phyloP scores from a whole-genome alignment of 2,329 filamentous ascomycete species.

The Alternaria novae-zelandiae region DNA sequence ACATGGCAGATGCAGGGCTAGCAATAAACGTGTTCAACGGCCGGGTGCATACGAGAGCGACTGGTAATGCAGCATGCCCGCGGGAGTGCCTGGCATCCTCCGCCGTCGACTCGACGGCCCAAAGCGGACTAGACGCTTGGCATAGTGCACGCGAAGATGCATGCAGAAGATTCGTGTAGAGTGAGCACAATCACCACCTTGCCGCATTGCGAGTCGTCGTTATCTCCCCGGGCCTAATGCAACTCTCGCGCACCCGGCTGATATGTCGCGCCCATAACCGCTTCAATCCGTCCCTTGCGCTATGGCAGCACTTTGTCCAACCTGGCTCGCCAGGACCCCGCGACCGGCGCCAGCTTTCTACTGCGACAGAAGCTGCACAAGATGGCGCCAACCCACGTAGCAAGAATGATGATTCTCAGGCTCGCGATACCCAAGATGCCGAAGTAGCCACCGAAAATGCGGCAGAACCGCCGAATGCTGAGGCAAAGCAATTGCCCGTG shows the following conservation, averaged over 20 bases:
- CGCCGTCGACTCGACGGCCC: slow-evolving; percentile 7
- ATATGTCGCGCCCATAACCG: slow-evolving; percentile 43
- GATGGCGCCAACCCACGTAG: neutral
- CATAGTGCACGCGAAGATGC: slow-evolving; percentile 2
- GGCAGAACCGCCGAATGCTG: neutral
- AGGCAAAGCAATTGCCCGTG: neutral
- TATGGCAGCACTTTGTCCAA: slow-evolving; percentile 45
- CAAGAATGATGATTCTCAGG: neutral
- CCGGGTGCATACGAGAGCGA: slow-evolving; percentile 4
- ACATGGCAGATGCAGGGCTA: slow-evolving; percentile 4
- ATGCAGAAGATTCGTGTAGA: slow-evolving; percentile 5
- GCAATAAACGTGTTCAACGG: neutral
- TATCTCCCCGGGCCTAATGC: slow-evolving; percentile 32
- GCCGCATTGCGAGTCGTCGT: slow-evolving; percentile 7
- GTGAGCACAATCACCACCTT: neutral
- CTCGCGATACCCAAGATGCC: neutral
- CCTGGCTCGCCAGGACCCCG: slow-evolving; percentile 14
- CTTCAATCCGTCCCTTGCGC: slow-evolving; percentile 37
- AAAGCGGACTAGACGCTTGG: slow-evolving; percentile 26
- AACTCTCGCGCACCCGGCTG: slow-evolving; percentile 27
- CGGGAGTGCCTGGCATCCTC: slow-evolving; percentile 21
- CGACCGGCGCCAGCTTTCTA: slow-evolving; percentile 27
- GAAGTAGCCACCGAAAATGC: neutral
- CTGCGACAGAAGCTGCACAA: slow-evolving; percentile 14
- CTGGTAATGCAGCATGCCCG: slow-evolving; percentile 14